Evolutionary conservation across 345 rosid species (phyloP), one percentile per base, ranked within the genome.

Genomic region (Citrus maxima): DNA sequence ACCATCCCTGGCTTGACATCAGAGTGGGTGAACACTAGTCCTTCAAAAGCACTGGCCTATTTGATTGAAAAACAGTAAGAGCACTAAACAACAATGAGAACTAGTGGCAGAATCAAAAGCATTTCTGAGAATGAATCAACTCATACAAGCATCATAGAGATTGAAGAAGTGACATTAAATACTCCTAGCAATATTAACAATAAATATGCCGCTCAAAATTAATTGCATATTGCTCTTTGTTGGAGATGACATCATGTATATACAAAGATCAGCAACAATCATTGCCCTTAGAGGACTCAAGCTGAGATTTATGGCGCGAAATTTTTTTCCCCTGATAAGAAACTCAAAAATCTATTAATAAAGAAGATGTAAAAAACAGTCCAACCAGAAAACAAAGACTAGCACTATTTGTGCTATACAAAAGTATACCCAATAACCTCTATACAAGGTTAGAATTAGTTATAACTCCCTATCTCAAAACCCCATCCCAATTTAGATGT

Each of bases 1-100:
- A 91, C 93, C 98, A 96, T 93, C 79, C 99, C 99, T 75, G 99
- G 97, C 87, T 92, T 93, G 69, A 94, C 98, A 83, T 96, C 99
- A 21, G 97, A 90, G 86, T 96, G 99, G 78, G 92, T 90, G 84
- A 93, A 91, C 22, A 91, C 95, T 67, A 91, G 86, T n/a, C 97
- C 98, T 87, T 94, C 97, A 89, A 96, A 90, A 79, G 97, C 97
- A 76, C 94, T 93, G 74, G 92, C 95, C 98, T 96, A 90, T 74
- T 85, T 81, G 74, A 78, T 58, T 75, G 46, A 72, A 82, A 82
- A 70, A 71, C 66, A 81, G 25, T 30, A 78, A 46, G 65, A 76
- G 10, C 62, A 35, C 59, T 54, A 72, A 75, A 70, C 37, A 66
- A 66, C 35, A 42, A 38, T 42, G 46, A 61, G 68, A 73, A 37